A percentile compares a stretch with the other conserved stretches of the same genome.
These are phyloP conservation scores for Phialocephala sp. DNA, from an alignment of 2,329 filamentous ascomycete species.

Conservation along the genomic window DNA sequence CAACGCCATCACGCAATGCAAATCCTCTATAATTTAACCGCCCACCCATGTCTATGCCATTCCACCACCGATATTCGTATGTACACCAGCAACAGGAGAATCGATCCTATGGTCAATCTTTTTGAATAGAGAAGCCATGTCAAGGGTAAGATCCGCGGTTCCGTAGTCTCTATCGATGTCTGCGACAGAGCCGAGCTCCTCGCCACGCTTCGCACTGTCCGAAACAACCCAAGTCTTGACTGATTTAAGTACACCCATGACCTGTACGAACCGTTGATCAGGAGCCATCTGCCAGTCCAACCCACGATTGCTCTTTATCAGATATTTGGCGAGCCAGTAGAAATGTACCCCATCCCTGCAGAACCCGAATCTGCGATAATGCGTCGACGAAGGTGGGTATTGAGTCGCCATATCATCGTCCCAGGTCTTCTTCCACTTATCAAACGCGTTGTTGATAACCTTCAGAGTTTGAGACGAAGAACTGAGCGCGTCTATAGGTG, in stretches of 20 bases:
- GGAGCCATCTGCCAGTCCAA: slow-evolving; percentile 60
- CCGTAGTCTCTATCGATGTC: slow-evolving; percentile 73
- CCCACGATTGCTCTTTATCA: slow-evolving; percentile 63
- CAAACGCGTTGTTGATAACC: slow-evolving; percentile 59
- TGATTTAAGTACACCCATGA: slow-evolving; percentile 65
- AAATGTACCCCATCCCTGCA: slow-evolving; percentile 75
- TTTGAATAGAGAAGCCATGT: slow-evolving; percentile 75
- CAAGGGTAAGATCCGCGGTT: slow-evolving; percentile 65
- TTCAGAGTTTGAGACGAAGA: slow-evolving; percentile 49
- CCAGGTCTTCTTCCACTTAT: slow-evolving; percentile 76
- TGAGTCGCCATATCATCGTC: slow-evolving; percentile 72
- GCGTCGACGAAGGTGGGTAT: slow-evolving; percentile 63
- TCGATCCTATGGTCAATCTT: slow-evolving; percentile 56
- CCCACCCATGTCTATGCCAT: slow-evolving; percentile 34
- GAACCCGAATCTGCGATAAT: slow-evolving; percentile 67
- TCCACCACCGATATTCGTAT: slow-evolving; percentile 37
- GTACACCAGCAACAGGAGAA: slow-evolving; percentile 43
- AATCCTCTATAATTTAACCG: slow-evolving; percentile 31
- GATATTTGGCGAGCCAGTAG: slow-evolving; percentile 72
- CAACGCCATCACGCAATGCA: slow-evolving; percentile 37
- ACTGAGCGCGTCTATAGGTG: slow-evolving; percentile 50
- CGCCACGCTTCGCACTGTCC: slow-evolving; percentile 68
- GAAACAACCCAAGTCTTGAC: slow-evolving; percentile 65
- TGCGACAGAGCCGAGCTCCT: slow-evolving; percentile 71
- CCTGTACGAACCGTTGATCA: slow-evolving; percentile 64